phyloP scores from a whole-genome alignment of 495 filamentous ascomycete species.

The Tuber microsphaerosporum region DNA sequence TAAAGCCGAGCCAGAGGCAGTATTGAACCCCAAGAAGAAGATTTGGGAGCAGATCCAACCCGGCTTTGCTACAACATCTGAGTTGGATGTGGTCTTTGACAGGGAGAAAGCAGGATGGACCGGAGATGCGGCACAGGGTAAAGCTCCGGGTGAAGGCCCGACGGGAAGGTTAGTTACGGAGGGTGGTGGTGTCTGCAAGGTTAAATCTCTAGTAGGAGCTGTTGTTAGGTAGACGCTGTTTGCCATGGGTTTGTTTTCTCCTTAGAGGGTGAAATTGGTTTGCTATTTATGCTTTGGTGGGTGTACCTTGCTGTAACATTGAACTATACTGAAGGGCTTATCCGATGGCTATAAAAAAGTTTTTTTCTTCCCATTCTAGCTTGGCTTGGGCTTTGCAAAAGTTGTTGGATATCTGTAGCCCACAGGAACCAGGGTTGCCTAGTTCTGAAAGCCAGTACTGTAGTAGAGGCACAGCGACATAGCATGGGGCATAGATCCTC shows the following conservation, averaged over 20 bases:
- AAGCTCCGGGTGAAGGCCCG: slow-evolving; percentile 53
- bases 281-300: background rate
- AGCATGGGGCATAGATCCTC: background rate
- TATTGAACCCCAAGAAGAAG: slow-evolving; percentile 98
- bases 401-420: background rate
- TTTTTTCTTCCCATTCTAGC: background rate
- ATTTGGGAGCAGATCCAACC: slow-evolving; percentile 93
- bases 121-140: slow-evolving; percentile 51
- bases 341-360: background rate
- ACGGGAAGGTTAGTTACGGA: slow-evolving; percentile 63
- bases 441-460: background rate
- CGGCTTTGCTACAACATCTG: slow-evolving; percentile 79
- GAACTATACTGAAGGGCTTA: background rate
- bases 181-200: slow-evolving; percentile 65
- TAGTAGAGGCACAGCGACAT: background rate
- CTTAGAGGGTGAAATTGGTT: background rate
- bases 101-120: slow-evolving; percentile 55
- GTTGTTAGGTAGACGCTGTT: slow-evolving; percentile 53
- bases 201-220: slow-evolving; percentile 64
- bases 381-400: background rate
- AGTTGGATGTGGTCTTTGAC: slow-evolving; percentile 72
- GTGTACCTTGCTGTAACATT: background rate
- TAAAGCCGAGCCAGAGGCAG: slow-evolving; percentile 80
- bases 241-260: background rate
- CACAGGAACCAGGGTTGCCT: background rate